Percentiles rank a stretch among this genome's conserved stretches.
Evolutionary conservation across 2,329 filamentous ascomycete species (phyloP).

Genomic region (Furcasterigmium furcatum): DNA sequence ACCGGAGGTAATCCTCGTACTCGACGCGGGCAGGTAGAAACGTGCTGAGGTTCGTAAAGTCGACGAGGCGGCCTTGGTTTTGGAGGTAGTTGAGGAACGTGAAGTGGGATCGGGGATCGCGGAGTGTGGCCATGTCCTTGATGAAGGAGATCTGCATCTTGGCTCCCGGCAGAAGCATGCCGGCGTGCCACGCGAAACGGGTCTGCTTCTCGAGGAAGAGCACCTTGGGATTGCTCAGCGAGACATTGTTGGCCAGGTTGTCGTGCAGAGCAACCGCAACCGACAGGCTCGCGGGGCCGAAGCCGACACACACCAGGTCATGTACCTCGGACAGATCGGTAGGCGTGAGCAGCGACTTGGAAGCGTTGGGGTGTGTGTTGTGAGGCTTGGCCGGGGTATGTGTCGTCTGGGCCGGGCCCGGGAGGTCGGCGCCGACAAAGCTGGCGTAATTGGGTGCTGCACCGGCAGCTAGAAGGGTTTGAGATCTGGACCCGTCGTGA

Average conservation of each 20-base stretch:
- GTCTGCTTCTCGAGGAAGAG: conserved; percentile 85
- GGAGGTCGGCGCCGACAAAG: conserved; percentile 8
- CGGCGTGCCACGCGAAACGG: conserved; percentile 86
- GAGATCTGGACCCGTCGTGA: conserved; percentile 26
- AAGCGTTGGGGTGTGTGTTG: conserved; percentile 26
- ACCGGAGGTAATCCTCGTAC: conserved; percentile 93
- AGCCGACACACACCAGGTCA: conserved; percentile 87
- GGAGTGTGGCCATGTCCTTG: conserved; percentile 88
- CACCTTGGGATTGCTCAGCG: conserved; percentile 56
- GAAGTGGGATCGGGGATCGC: conserved; percentile 85
- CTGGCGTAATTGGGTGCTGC: conserved; percentile 6
- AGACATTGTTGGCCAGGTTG: conserved; percentile 45
- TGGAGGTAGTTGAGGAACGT: conserved; percentile 96
- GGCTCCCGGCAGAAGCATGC: conserved; percentile 89
- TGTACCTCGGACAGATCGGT: conserved; percentile 62
- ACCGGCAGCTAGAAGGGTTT: conserved; percentile 10
- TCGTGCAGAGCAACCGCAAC: conserved; percentile 90
- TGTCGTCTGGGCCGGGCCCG: not conserved
- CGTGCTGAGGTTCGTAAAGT: conserved; percentile 87
- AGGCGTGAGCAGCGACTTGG: conserved; percentile 24
- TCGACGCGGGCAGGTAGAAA: conserved; percentile 84
- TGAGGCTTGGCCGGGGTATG: conserved; percentile 5
- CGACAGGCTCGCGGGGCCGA: conserved; percentile 86
- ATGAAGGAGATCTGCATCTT: conserved; percentile 98
- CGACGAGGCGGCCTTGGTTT: conserved; percentile 73